Conservation (phyloP, 2,329 filamentous ascomycete species). For the Fusarium graminum region DNA sequence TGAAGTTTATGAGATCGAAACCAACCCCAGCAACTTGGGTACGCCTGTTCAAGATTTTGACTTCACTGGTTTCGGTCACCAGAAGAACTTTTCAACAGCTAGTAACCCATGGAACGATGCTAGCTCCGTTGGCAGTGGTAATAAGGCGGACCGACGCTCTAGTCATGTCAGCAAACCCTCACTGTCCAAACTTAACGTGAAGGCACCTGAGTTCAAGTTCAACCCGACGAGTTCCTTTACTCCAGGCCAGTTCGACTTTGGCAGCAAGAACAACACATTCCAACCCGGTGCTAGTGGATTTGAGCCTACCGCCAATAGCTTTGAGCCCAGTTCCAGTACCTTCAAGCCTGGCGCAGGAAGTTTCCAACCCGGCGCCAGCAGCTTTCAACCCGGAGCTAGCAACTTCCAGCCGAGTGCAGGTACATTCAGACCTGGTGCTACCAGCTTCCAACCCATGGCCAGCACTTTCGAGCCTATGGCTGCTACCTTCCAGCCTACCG, state of each 20-base stretch:
- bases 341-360: conserved; percentile 55
- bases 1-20: conserved; percentile 76
- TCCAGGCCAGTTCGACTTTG: conserved; percentile 44
- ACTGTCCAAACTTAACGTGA: conserved; percentile 85
- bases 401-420: conserved; percentile 18
- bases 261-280: conserved; percentile 57
- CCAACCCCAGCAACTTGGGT: conserved; percentile 78
- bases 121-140: conserved; percentile 53
- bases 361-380: conserved; percentile 23
- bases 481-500: conserved; percentile 9
- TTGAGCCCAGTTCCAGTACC: conserved; percentile 50
- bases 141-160: conserved; percentile 56
- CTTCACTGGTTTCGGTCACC: conserved; percentile 63
- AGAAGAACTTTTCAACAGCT: conserved; percentile 66
- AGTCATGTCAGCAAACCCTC: conserved; percentile 77
- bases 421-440: conserved; percentile 21
- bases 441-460: conserved; percentile 60
- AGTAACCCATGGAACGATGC: conserved; percentile 75
- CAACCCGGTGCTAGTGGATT: conserved; percentile 56
- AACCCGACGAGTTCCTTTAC: conserved; percentile 61
- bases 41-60: conserved; percentile 70
- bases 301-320: conserved; percentile 42
- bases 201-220: conserved; percentile 90
- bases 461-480: conserved; percentile 36
- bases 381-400: conserved; percentile 19